Percentiles rank a stretch among this genome's conserved stretches.
Conservation (phyloP, 345 rosid genomes). For the Mallotus nudiflorus region DNA sequence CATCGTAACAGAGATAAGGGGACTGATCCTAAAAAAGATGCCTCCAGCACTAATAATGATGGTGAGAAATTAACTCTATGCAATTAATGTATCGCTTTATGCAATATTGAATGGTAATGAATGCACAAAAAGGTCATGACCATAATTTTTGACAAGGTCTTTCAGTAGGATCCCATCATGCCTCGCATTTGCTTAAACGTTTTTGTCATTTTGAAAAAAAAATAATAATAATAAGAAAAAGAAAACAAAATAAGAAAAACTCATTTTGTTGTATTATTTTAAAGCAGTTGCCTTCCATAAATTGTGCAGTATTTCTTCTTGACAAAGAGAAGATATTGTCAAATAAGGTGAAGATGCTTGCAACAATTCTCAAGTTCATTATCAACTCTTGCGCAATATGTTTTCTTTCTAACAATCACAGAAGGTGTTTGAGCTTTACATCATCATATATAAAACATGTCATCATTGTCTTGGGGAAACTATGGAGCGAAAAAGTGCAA, state of each 20-base stretch:
- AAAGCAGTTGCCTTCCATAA: constrained; percentile 10
- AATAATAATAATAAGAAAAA: not conserved
- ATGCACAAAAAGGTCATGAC: not conserved
- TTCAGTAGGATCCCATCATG: not conserved
- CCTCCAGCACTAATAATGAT: constrained; percentile 27
- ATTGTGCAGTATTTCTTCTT: constrained; percentile 41
- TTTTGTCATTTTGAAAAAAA: not conserved
- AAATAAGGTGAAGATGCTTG: constrained; percentile 57
- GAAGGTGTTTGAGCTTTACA: constrained; percentile 55
- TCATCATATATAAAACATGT: constrained; percentile 48
- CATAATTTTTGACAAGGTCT: no score
- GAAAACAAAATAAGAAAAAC: not conserved
- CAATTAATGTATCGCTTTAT: constrained; percentile 11
- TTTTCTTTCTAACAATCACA: constrained; percentile 39
- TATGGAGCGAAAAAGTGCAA: constrained; percentile 37
- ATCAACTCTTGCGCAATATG: constrained; percentile 61
- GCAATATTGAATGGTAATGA: not conserved
- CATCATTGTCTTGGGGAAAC: constrained; percentile 41
- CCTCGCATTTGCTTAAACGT: not conserved
- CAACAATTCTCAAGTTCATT: constrained; percentile 66
- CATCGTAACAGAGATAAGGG: constrained; percentile 24
- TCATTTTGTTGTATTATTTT: not conserved
- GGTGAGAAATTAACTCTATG: constrained; percentile 43
- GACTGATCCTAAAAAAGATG: constrained; percentile 29
- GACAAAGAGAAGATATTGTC: constrained; percentile 33